phyloP scores from a whole-genome alignment of 23 red algal genomes.

The Agarophyton chilense region DNA sequence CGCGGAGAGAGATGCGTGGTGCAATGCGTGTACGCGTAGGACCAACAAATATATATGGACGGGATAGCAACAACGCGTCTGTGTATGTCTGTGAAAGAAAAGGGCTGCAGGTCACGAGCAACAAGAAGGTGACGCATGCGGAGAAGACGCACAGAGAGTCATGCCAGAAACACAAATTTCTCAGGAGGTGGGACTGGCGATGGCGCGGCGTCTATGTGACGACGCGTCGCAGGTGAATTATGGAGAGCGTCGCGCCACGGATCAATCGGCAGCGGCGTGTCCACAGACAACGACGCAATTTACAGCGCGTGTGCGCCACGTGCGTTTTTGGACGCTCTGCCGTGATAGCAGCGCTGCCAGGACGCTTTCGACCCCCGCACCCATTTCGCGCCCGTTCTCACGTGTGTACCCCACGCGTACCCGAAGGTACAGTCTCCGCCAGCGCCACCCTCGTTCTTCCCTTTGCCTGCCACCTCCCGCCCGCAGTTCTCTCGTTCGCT shows the following conservation, averaged over 20 bases:
- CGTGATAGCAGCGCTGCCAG: not conserved
- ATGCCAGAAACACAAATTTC: no score
- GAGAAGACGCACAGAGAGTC: no score
- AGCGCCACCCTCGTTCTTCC: not conserved
- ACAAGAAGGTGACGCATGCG: not conserved
- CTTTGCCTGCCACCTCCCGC: not conserved
- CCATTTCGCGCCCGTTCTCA: not conserved
- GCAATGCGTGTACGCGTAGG: no score
- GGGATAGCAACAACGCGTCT: no score
- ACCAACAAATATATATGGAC: no score
- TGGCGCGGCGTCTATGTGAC: no score
- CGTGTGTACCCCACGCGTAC: not conserved
- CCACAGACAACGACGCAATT: no score
- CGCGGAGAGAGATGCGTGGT: no score
- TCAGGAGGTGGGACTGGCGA: no score
- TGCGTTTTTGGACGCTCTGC: not conserved
- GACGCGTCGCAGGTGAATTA: no score
- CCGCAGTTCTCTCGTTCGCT: not conserved
- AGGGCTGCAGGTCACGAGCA: not conserved
- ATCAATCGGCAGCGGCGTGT: not conserved
- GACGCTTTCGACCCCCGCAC: not conserved
- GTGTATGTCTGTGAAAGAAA: no score
- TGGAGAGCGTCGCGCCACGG: slow-evolving; percentile 16
- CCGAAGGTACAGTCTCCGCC: not conserved
- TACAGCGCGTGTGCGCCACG: slow-evolving; percentile 16